Evolutionary conservation across 305 asterid genomes (phyloP).

Genomic region (Plantago lanceolata): DNA sequence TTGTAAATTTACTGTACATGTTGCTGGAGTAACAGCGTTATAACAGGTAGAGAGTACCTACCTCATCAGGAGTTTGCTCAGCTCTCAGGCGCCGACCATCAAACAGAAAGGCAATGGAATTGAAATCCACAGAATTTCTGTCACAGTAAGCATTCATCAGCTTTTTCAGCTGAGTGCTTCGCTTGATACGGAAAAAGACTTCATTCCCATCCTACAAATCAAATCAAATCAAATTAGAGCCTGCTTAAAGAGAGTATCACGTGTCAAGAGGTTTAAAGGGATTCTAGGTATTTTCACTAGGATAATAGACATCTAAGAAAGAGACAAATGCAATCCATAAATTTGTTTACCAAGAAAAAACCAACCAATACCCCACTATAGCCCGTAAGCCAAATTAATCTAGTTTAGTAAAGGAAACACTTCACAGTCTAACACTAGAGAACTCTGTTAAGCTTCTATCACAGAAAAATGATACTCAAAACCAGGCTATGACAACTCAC

Average conservation of each 20-base stretch:
- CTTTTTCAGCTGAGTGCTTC: slow-evolving; percentile 25
- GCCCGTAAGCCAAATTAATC: background rate
- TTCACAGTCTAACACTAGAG: background rate
- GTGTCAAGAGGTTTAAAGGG: background rate
- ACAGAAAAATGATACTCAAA: background rate
- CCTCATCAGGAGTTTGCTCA: slow-evolving; percentile 25
- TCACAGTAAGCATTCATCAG: slow-evolving; percentile 28
- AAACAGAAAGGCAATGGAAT: slow-evolving; percentile 20
- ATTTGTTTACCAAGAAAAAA: too few relatives aligned
- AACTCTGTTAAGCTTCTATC: background rate
- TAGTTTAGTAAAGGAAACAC: background rate
- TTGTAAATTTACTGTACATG: background rate
- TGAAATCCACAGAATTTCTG: slow-evolving; percentile 20
- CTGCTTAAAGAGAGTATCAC: background rate
- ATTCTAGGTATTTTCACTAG: background rate
- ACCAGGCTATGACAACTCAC: background rate
- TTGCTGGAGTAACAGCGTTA: background rate
- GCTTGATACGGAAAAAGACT: slow-evolving; percentile 25
- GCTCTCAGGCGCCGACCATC: slow-evolving; percentile 22
- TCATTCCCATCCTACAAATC: slow-evolving; percentile 22
- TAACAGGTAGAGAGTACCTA: slow-evolving; percentile 1
- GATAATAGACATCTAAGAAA: background rate
- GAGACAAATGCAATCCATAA: background rate
- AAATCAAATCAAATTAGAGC: background rate
- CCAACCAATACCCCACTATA: too few relatives aligned